A percentile compares a stretch with the other conserved stretches of the same genome.
phyloP scores from a whole-genome alignment of 495 filamentous ascomycete species.

The Jackrogersella multiformis region DNA sequence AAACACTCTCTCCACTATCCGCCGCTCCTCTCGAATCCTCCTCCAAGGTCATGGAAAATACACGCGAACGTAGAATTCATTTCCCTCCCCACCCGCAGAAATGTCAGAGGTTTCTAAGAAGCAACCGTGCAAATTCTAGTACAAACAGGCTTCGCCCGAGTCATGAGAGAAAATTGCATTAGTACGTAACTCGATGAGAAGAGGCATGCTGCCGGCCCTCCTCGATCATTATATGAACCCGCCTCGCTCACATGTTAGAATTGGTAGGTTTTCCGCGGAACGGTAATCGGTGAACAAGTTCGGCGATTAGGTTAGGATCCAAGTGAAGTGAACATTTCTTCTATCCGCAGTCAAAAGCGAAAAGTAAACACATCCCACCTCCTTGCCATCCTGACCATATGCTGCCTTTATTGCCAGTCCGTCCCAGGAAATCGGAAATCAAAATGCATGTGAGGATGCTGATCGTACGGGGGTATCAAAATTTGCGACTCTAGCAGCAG shows the following conservation, averaged over 20 bases:
- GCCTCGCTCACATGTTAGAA: slow-evolving; percentile 40
- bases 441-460: slow-evolving; percentile 42
- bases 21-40: slow-evolving; percentile 11
- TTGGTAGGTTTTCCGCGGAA: slow-evolving; percentile 21
- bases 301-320: slow-evolving; percentile 38
- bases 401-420: slow-evolving; percentile 94
- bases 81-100: slow-evolving; percentile 30
- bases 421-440: slow-evolving; percentile 92
- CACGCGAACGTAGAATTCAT: slow-evolving; percentile 33
- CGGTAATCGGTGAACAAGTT: slow-evolving; percentile 26
- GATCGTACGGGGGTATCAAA: slow-evolving; percentile 46
- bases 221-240: slow-evolving; percentile 44
- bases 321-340: slow-evolving; percentile 46
- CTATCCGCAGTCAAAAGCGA: slow-evolving; percentile 45
- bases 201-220: background rate
- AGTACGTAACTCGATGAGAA: slow-evolving; percentile 36
- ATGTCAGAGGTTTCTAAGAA: slow-evolving; percentile 34
- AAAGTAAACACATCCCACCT: slow-evolving; percentile 50
- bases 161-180: slow-evolving; percentile 40
- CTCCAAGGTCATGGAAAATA: slow-evolving; percentile 25
- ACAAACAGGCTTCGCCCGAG: slow-evolving; percentile 38
- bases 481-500: slow-evolving; percentile 79
- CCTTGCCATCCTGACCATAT: slow-evolving; percentile 82
- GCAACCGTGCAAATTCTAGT: slow-evolving; percentile 36
- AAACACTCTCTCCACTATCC: slow-evolving; percentile 13